These are phyloP conservation scores for Senna siamea DNA, from an alignment of 306 rosid species.

Conservation along the genomic window DNA sequence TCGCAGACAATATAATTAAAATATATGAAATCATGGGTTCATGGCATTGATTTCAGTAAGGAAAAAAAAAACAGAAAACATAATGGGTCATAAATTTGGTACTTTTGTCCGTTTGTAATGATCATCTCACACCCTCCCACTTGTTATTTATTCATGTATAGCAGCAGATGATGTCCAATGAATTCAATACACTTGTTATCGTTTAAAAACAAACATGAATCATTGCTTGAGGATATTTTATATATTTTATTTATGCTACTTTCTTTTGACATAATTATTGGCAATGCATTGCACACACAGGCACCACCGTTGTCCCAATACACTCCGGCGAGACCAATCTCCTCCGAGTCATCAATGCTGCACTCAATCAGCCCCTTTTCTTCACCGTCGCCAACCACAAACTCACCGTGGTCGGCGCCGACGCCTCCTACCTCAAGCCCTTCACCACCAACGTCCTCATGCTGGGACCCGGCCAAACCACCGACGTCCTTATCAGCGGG, in stretches of 20 bases:
- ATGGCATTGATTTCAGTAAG: neutral
- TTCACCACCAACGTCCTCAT: conserved; percentile 74
- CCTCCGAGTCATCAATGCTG: conserved; percentile 75
- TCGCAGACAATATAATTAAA: too few relatives aligned
- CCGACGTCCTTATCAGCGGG: conserved; percentile 82
- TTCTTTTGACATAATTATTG: neutral
- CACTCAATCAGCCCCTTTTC: conserved; percentile 74
- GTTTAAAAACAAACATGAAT: too few relatives aligned
- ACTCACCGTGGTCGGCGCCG: conserved; percentile 85
- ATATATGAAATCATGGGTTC: neutral
- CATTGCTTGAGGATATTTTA: too few relatives aligned
- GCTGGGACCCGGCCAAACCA: conserved; percentile 98
- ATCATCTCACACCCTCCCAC: neutral
- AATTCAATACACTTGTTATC: too few relatives aligned
- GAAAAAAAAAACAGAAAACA: neutral
- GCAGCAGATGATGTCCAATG: too few relatives aligned
- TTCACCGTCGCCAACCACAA: conserved; percentile 84
- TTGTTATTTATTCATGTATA: too few relatives aligned
- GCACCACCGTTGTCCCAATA: conserved; percentile 63
- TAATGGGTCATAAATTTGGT: neutral
- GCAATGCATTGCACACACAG: conserved; percentile 51
- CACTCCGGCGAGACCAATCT: conserved; percentile 86
- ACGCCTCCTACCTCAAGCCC: conserved; percentile 87
- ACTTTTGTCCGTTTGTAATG: neutral
- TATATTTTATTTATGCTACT: too few relatives aligned